A percentile compares a stretch with the other conserved stretches of the same genome.
Conservation (phyloP, 225 moss, liverwort and hornwort genomes). For the Asterella californica region DNA sequence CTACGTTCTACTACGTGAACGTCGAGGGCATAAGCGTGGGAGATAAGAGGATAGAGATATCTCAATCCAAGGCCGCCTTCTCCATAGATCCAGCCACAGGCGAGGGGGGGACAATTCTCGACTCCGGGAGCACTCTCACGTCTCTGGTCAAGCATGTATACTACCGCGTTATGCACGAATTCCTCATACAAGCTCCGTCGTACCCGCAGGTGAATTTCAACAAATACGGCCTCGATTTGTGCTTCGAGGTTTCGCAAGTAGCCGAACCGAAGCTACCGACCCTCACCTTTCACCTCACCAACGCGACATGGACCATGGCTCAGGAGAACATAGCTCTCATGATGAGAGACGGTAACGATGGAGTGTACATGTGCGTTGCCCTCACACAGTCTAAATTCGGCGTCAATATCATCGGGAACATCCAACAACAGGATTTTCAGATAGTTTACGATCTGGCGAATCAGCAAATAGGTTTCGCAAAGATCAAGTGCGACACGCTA, state of each 20-base stretch:
- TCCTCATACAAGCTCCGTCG: background rate
- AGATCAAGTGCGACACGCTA: slow-evolving; percentile 19
- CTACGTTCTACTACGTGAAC: slow-evolving; percentile 36
- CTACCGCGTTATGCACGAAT: slow-evolving; percentile 17
- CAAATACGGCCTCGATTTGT: slow-evolving; percentile 21
- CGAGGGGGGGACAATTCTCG: slow-evolving; percentile 17
- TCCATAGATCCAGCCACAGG: slow-evolving; percentile 14
- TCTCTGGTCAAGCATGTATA: slow-evolving; percentile 15
- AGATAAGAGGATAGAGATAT: slow-evolving; percentile 3
- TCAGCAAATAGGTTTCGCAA: slow-evolving; percentile 20
- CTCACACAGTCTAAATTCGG: slow-evolving; percentile 13
- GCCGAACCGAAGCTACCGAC: background rate
- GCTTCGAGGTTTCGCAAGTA: slow-evolving; percentile 10
- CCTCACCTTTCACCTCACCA: slow-evolving; percentile 16
- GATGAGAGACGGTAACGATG: slow-evolving; percentile 1
- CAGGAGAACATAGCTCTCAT: slow-evolving; percentile 4
- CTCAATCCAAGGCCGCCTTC: background rate
- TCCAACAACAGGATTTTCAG: slow-evolving; percentile 25
- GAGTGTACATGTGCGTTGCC: slow-evolving; percentile 10
- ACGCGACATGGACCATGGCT: slow-evolving; percentile 12
- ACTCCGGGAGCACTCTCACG: slow-evolving; percentile 19
- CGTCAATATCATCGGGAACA: slow-evolving; percentile 25
- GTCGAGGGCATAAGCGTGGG: slow-evolving; percentile 26
- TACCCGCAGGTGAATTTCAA: slow-evolving; percentile 21
- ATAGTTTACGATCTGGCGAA: slow-evolving; percentile 26